Evolutionary conservation across 2,329 filamentous ascomycete genomes (phyloP), one percentile per base, ranked within the genome.

Genomic region (Beauveria rudraprayagi): DNA sequence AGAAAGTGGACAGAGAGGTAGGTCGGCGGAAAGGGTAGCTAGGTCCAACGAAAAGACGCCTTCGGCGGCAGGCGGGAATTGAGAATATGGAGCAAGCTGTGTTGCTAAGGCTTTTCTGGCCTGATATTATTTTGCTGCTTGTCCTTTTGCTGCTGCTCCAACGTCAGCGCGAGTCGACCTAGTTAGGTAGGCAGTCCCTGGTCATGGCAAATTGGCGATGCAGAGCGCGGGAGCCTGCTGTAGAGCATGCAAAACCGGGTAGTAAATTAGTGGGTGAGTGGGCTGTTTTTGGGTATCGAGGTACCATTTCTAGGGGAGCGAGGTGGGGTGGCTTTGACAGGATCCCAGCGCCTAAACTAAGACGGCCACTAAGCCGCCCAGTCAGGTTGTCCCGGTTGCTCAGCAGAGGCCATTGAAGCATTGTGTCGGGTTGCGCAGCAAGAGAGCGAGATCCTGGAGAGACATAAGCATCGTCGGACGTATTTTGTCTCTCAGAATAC

Each of bases 321-420:
- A 41, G 37, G 17, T 26, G 44, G 19, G 19, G 22, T 47, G 44
- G 44, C 44, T 37, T 8, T 40, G 30, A 24, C 8, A 22, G 30
- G 17, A 24, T 17, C 19, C 30, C 26, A 53, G 50, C 10, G 19
- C 51, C 50, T 55, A 26, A 48, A 28, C 19, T 46, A 22, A 22
- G 16, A 24, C 46, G 53, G 24, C 40, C 53, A 34, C 40, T 50
- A 43, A 47, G 54, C 44, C 43, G 11, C 55, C 55, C 55, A 58
- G 44, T 58, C 55, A 58, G 41, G 16, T 28, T 41, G 34, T 48
- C 19, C 8, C 44, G 41, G n/a, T 58, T 58, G 55, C 55, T 58
- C 55, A 58, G 55, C 44, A 17, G 24, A 30, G 17, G n/a, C 16
- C n/a, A 56, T 40, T 17, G 41, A 56, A 47, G 34, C 34, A 37